Evolutionary conservation across 768 basidiomycete genomes (phyloP), one percentile per base, ranked within the genome.

Genomic region (Udeniomyces megalosporus): DNA sequence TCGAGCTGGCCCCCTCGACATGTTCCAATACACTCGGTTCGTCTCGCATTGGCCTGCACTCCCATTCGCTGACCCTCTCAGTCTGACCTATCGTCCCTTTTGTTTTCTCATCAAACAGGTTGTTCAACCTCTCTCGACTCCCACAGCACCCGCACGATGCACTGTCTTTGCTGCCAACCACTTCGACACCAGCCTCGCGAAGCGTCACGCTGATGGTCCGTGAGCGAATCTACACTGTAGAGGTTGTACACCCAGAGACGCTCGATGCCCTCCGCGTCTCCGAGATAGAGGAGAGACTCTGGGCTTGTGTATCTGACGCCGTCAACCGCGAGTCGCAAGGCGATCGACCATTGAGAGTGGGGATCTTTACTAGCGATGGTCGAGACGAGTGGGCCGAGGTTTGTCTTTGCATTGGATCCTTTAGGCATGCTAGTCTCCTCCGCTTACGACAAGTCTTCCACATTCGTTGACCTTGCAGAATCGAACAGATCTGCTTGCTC

Each of bases 211-310:
- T 95, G 46, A 79, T 88, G 72, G 74, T 84, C 5, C 80, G 85
- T 66, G 83, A 86, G 73, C 88, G 82, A 80, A 81, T 82, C 67
- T 95, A 95, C 69, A 76, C 81, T 0, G 75, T 96, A 61, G 80
- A 82, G 31, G 84, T 87, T 0, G 81, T 83, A 67, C 76, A 78
- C 26, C 73, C 76, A 15, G 73, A 72, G 38, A 73, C 55, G 3
- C 14, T 58, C 31, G 67, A 53, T 55, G 74, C 74, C 1, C 57
- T 80, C 29, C 66, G 75, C 2, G 71, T 73, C 0, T 73, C 69
- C 2, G 73, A 72, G 26, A 76, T 84, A 10, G 82, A 83, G 66
- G 67, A 68, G 17, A 71, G 76, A 8, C 67, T 85, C 31, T 72
- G 73, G 69, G 72, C 71, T 0, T 74, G 79, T 2, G 79, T 80